phyloP scores from a whole-genome alignment of 1,284 basidiomycete genomes.

The Trichosporon faecale region DNA sequence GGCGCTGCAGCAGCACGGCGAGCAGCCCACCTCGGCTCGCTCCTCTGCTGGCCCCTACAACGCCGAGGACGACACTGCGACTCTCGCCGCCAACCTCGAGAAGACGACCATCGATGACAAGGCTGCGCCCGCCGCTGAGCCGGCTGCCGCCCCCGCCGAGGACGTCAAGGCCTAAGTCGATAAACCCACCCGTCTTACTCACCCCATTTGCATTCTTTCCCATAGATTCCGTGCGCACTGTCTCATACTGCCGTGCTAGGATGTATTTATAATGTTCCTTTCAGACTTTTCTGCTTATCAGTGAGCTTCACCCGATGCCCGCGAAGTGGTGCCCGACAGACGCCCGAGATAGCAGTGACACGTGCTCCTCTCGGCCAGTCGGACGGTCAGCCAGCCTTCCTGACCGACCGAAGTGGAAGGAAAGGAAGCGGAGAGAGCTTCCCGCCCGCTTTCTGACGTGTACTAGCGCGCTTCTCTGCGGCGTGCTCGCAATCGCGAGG shows the following conservation, averaged over 20 bases:
- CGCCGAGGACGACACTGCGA: background rate
- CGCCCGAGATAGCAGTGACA: background rate
- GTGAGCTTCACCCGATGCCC: no score
- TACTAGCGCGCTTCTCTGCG: background rate
- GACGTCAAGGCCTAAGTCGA: background rate
- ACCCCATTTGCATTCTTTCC: background rate
- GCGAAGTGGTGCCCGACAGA: background rate
- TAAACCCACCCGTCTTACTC: background rate
- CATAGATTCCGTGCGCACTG: conserved; percentile 1
- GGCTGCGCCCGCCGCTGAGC: background rate
- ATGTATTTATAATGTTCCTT: background rate
- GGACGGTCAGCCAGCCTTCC: background rate
- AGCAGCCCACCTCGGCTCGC: background rate
- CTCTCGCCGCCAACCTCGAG: conserved; percentile 10
- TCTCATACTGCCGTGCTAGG: background rate
- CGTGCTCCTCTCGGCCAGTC: background rate
- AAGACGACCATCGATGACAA: conserved; percentile 15
- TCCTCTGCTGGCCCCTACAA: background rate
- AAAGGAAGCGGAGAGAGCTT: background rate
- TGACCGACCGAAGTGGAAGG: background rate
- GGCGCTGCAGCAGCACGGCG: conserved; percentile 37
- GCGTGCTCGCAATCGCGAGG: background rate
- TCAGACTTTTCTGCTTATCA: background rate
- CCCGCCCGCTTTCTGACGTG: background rate
- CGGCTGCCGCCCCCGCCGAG: background rate